phyloP scores from a whole-genome alignment of 1,139 yeast genomes.

The Blastobotrys ciferrii region DNA sequence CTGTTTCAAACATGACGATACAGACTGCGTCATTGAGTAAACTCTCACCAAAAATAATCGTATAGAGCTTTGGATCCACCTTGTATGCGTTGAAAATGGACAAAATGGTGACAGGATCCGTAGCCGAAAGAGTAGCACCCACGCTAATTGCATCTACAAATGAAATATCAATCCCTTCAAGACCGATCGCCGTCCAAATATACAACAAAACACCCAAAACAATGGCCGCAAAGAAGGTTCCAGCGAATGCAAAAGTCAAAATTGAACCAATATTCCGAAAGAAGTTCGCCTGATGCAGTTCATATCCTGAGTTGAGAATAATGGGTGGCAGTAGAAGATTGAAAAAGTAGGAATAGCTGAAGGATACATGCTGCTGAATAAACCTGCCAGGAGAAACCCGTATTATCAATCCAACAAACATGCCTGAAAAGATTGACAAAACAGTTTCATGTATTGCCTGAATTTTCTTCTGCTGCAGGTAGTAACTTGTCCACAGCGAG shows the following conservation, averaged over 20 bases:
- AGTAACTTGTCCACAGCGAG: constrained; percentile 94
- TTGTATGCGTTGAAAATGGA: constrained; percentile 96
- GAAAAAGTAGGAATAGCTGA: constrained; percentile 91
- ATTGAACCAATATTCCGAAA: constrained; percentile 90
- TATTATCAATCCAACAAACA: constrained; percentile 90
- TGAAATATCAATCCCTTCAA: constrained; percentile 83
- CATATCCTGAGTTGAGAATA: constrained; percentile 93
- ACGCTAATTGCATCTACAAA: constrained; percentile 96
- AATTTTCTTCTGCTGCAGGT: constrained; percentile 84
- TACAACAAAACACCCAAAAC: constrained; percentile 83
- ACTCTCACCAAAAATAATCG: constrained; percentile 96
- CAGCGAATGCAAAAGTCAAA: constrained; percentile 93
- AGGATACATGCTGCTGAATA: constrained; percentile 94
- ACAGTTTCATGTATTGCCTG: constrained; percentile 97
- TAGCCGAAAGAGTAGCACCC: constrained; percentile 96
- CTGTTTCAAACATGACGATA: constrained; percentile 98
- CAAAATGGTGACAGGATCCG: constrained; percentile 96
- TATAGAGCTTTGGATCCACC: constrained; percentile 95
- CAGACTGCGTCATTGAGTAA: constrained; percentile 95
- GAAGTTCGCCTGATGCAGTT: constrained; percentile 91
- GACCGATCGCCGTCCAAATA: constrained; percentile 87
- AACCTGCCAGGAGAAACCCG: constrained; percentile 93
- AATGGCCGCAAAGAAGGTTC: constrained; percentile 87
- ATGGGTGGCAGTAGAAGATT: constrained; percentile 94
- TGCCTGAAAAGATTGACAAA: constrained; percentile 90